Evolutionary conservation across 495 filamentous ascomycete species (phyloP), one percentile per base, ranked within the genome.

Genomic region (Neurospora africana): DNA sequence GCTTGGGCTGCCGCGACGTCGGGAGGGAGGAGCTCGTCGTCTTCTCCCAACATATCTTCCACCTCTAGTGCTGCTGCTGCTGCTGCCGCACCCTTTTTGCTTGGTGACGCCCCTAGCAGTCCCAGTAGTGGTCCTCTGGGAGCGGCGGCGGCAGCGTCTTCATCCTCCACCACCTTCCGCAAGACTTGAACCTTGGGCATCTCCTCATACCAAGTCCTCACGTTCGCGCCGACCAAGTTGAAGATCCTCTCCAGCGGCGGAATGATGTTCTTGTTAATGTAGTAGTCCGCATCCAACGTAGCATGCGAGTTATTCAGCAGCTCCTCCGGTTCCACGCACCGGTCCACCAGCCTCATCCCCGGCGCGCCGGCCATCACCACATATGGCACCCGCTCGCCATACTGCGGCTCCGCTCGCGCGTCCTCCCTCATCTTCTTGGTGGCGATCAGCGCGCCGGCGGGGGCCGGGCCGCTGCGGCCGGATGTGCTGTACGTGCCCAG

Each of bases 181-280:
- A 95, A 88, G 4, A 90, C 87, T 75, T 92, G 92, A 40, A 92
- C 85, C 79, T 96, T 97, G 30, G 95, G 95, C 93, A 97, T 97
- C 80, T 97, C 93, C 70, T 97, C 94, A 73, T 94, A 98, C 95
- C 95, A 99, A 71, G 88, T 85, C 19, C 92, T 85, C 15, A 98
- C 92, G 80, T 96, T 96, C 23, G 94, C 95, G 38, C 95, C 95
- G 35, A 98, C 93, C 15, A 99, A 89, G 79, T 96, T 97, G 85
- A 99, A 98, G 70, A 99, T 98, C 17, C 95, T 89, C 81, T 97
- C 95, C 4, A 99, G 86, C 4, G 95, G 95, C 23, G 96, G 96
- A 68, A 99, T 95, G 33, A 99, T 77, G 76, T 97, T 98, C 84
- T 97, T 98, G 9, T 87, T 87, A 75, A 98, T 98, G 81, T 99